Percentiles rank a stretch among this genome's conserved stretches.
Evolutionary conservation across 352 stramenopile genomes (phyloP).

Genomic region (Pythium apleroticum): DNA sequence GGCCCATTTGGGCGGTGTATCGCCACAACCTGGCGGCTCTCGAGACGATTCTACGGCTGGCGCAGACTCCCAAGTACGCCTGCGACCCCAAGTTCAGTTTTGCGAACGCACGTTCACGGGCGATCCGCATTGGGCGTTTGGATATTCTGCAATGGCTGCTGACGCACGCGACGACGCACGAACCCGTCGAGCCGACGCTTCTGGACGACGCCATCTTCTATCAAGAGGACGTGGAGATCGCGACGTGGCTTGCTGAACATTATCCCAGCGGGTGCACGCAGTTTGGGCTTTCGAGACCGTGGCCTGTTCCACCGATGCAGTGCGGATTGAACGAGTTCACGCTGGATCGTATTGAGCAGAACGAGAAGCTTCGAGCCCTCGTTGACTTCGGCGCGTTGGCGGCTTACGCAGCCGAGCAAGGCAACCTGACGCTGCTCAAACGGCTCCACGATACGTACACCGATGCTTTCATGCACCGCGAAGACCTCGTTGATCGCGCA

Average conservation of each 20-base stretch:
- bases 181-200: constrained; percentile 4
- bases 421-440: constrained; percentile 1
- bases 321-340: not conserved
- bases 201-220: constrained; percentile 14
- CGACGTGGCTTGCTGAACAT: constrained; percentile 6
- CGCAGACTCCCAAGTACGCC: not conserved
- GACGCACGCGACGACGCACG: not conserved
- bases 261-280: not conserved
- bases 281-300: not conserved
- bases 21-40: not conserved
- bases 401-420: constrained; percentile 5
- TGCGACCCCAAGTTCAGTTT: constrained; percentile 12
- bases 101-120: constrained; percentile 3
- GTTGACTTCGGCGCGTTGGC: constrained; percentile 11
- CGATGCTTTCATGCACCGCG: not conserved
- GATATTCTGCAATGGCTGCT: constrained; percentile 15
- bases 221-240: constrained; percentile 6
- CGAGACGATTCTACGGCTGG: not conserved
- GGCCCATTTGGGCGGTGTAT: constrained; percentile 17
- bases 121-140: constrained; percentile 5
- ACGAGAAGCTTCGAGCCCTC: not conserved
- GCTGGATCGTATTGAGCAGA: not conserved
- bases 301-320: not conserved
- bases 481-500: constrained; percentile 7
- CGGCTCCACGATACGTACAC: constrained; percentile 1